phyloP scores from a whole-genome alignment of 768 basidiomycete species.

The Tylopilus cervinicoccineus region DNA sequence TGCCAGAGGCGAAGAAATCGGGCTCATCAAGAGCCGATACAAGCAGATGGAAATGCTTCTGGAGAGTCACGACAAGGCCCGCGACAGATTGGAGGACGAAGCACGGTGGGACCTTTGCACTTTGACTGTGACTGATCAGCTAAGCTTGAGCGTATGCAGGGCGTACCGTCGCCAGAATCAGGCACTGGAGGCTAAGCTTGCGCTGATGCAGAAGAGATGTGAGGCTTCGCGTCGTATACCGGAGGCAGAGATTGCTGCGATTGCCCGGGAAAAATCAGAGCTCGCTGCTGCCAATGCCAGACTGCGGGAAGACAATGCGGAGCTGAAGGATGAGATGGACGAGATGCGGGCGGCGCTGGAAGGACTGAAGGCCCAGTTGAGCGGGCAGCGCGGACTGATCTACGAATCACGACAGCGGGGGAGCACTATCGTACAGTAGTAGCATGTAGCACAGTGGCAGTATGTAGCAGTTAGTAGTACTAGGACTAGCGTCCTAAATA shows the following conservation, averaged over 20 bases:
- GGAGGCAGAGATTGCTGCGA: constrained; percentile 41
- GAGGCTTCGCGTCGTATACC: constrained; percentile 34
- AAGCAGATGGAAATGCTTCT: constrained; percentile 65
- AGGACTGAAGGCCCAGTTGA: constrained; percentile 53
- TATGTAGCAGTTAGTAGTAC: not conserved
- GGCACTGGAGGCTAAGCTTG: constrained; percentile 54
- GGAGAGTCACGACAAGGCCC: constrained; percentile 53
- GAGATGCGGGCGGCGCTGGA: constrained; percentile 73
- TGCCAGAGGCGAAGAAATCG: constrained; percentile 55
- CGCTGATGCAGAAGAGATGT: constrained; percentile 41
- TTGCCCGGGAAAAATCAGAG: constrained; percentile 43
- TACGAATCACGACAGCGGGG: constrained; percentile 47
- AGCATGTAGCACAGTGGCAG: not conserved
- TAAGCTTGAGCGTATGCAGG: constrained; percentile 31
- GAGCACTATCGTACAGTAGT: constrained; percentile 4
- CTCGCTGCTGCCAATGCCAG: constrained; percentile 48
- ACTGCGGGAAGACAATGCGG: constrained; percentile 56
- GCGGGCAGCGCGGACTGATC: constrained; percentile 41
- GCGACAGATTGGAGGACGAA: constrained; percentile 51
- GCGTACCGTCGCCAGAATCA: constrained; percentile 58
- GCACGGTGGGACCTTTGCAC: constrained; percentile 44
- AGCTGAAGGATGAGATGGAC: constrained; percentile 52
- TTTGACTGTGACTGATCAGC: not conserved
- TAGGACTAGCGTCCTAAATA: constrained; percentile 14
- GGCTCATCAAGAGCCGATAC: constrained; percentile 51